A percentile compares a stretch with the other conserved stretches of the same genome.
These are phyloP conservation scores for Candolleomyces eurysporus DNA, from an alignment of 768 basidiomycete species.

Conservation along the genomic window DNA sequence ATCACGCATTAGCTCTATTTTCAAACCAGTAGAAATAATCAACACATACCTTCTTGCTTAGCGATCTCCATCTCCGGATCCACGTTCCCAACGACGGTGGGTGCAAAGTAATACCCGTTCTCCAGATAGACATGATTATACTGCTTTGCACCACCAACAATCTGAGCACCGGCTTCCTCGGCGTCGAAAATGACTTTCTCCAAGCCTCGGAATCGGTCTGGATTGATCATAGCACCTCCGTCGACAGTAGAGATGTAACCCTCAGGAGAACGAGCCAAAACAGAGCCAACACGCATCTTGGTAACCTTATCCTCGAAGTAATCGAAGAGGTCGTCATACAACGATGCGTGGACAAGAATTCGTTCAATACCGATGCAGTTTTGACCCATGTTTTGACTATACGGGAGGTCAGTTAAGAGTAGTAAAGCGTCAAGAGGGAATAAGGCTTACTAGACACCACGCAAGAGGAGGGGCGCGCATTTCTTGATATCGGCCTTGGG, in stretches of 20 bases:
- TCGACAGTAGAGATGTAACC: constrained; percentile 76
- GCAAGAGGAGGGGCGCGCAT: constrained; percentile 83
- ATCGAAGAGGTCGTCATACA: constrained; percentile 73
- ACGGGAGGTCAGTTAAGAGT: background rate
- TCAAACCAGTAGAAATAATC: background rate
- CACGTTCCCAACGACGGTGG: constrained; percentile 85
- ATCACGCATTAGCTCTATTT: background rate
- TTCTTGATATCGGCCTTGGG: constrained; percentile 79
- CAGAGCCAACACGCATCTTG: constrained; percentile 76
- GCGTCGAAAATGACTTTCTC: constrained; percentile 71
- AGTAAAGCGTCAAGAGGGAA: background rate
- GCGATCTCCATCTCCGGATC: constrained; percentile 71
- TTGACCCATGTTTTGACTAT: constrained; percentile 89
- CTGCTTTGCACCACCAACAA: constrained; percentile 57
- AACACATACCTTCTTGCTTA: constrained; percentile 66
- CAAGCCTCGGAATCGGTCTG: constrained; percentile 66
- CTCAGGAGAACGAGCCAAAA: constrained; percentile 62
- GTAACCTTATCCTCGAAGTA: constrained; percentile 61
- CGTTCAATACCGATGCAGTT: constrained; percentile 98
- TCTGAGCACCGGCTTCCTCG: constrained; percentile 60
- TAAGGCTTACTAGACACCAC: constrained; percentile 80
- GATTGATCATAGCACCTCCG: constrained; percentile 84
- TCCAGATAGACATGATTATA: constrained; percentile 66
- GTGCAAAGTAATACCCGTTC: constrained; percentile 79
- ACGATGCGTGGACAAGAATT: constrained; percentile 76